These are phyloP conservation scores for Neurospora sp. DNA, from an alignment of 495 filamentous ascomycete genomes.

Conservation along the genomic window DNA sequence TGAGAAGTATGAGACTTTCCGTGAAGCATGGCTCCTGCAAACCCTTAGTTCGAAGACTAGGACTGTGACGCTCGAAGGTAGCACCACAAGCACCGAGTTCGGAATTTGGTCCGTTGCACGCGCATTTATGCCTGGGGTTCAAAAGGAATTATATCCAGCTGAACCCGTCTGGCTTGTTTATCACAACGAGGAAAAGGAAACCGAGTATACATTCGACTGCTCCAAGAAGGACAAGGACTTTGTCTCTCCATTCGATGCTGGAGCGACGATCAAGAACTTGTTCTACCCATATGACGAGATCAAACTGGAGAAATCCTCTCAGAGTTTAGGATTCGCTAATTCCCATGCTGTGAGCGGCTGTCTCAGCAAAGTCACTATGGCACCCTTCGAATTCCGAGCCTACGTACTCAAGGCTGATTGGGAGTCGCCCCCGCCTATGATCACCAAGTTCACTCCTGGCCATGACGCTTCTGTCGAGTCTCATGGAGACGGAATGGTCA, in stretches of 20 bases:
- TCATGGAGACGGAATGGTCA: slow-evolving; percentile 28
- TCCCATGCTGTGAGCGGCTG: slow-evolving; percentile 40
- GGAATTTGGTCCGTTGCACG: slow-evolving; percentile 46
- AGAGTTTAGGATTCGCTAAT: slow-evolving; percentile 6
- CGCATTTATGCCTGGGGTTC: slow-evolving; percentile 26
- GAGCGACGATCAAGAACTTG: slow-evolving; percentile 53
- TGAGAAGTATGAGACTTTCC: slow-evolving; percentile 44
- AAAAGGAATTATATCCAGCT: slow-evolving; percentile 54
- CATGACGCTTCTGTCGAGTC: slow-evolving; percentile 47
- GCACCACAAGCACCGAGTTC: slow-evolving; percentile 48
- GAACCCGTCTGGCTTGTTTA: slow-evolving; percentile 55
- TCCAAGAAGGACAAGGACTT: slow-evolving; percentile 31
- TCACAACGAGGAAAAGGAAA: slow-evolving; percentile 50
- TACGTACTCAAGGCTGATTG: slow-evolving; percentile 53
- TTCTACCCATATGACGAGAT: slow-evolving; percentile 59
- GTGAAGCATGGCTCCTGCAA: slow-evolving; percentile 49
- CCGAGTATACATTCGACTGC: slow-evolving; percentile 55
- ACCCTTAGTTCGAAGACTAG: neutral
- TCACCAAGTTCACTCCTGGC: slow-evolving; percentile 54
- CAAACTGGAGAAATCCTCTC: slow-evolving; percentile 29
- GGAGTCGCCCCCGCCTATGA: slow-evolving; percentile 43
- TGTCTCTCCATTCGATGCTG: slow-evolving; percentile 46
- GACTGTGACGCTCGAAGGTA: slow-evolving; percentile 10
- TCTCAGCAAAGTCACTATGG: slow-evolving; percentile 41
- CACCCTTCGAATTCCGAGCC: slow-evolving; percentile 50